Percentiles rank a stretch among this genome's conserved stretches.
phyloP scores from a whole-genome alignment of 257 asterid species.

The Haberlea rhodopensis region DNA sequence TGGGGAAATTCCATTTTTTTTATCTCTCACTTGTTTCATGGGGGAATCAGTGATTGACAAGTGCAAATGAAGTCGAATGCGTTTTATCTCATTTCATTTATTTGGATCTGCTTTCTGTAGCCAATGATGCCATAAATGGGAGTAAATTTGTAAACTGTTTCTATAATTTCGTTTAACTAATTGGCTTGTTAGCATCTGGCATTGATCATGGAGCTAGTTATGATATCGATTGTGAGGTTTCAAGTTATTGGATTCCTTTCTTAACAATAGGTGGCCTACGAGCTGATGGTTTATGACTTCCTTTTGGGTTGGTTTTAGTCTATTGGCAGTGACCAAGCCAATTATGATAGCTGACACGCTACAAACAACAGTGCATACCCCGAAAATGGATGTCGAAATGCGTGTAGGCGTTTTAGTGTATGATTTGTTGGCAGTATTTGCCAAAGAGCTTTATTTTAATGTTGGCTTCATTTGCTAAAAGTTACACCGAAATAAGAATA shows the following conservation, averaged over 20 bases:
- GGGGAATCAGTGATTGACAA: neutral
- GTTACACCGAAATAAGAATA: neutral
- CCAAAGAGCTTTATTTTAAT: too few species aligned
- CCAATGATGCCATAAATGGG: neutral
- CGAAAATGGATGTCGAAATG: neutral
- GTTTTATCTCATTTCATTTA: neutral
- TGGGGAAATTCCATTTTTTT: neutral
- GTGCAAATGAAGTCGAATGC: neutral
- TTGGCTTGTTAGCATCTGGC: conserved; percentile 9
- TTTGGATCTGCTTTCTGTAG: conserved; percentile 15
- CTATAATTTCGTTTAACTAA: conserved; percentile 2
- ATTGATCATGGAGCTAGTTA: neutral
- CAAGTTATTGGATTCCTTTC: conserved; percentile 7
- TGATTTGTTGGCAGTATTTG: too few species aligned
- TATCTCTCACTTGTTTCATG: neutral
- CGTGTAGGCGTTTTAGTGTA: neutral
- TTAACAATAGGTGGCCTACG: neutral
- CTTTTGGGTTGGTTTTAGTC: neutral
- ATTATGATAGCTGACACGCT: neutral
- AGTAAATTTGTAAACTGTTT: neutral
- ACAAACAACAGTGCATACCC: neutral
- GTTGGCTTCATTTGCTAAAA: neutral
- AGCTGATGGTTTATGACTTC: neutral
- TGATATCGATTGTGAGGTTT: neutral
- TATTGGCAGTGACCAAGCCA: neutral